Evolutionary conservation across 164 flowering plant genomes (phyloP), one percentile per base, ranked within the genome.

Genomic region (Litsea cubeba): DNA sequence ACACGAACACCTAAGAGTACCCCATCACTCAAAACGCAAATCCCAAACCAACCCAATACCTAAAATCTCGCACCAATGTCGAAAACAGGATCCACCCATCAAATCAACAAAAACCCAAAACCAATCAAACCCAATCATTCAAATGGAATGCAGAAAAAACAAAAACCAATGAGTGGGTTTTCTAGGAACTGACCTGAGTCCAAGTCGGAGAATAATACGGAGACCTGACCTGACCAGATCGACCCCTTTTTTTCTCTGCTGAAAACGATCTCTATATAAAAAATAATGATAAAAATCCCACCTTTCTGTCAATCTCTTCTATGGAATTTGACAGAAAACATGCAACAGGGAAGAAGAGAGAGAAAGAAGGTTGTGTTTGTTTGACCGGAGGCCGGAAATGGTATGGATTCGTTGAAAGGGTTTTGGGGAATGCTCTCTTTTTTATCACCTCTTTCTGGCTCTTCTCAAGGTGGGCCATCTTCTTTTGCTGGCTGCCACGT

Each of bases 41-140:
- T 32, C 40, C 6, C 40, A 32, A 32, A 32, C 7, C 0, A 32
- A 4, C 40, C 5, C 0, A 32, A 32, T 5, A 32, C 40, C 40
- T 32, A 5, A 32, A 32, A 32, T 32, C 40, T 32, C 40, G 7
- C 7, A 4, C 40, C 0, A 32, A 32, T 32, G 40, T 32, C 40
- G 7, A 32, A 32, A 32, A 5, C 40, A 32, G 7, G 2, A 32
- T 32, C 40, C 40, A 32, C 7, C 40, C 6, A 32, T 5, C 40
- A 32, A 32, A 32, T 32, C 40, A 32, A 32, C 40, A 58, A 58
- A 58, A 15, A 58, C 62, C 62, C 62, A 58, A 8, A 58, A 17
- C 23, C 5, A 5, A 58, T 22, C 46, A 63, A 24, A 40, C 69
- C 50, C 74, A 72, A 72, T 72, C 74, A 62, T 72, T 63, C 20